phyloP scores from a whole-genome alignment of 2,329 filamentous ascomycete genomes.

The Aspergillus proliferans region DNA sequence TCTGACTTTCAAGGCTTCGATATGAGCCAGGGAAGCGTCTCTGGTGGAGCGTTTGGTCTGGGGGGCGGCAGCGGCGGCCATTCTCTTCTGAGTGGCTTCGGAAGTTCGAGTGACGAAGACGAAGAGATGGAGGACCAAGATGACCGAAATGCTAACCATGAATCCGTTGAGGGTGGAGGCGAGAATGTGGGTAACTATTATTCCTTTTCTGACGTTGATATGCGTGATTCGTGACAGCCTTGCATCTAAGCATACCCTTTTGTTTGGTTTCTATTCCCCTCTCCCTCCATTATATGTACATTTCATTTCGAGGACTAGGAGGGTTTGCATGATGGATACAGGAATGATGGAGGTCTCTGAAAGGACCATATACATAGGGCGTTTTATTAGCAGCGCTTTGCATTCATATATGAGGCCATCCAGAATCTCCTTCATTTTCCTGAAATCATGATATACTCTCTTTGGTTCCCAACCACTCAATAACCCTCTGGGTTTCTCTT shows the following conservation, averaged over 20 bases:
- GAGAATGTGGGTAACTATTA: constrained; percentile 62
- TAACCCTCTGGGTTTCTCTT: constrained; percentile 8
- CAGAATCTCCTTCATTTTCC: constrained; percentile 13
- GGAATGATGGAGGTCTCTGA: constrained; percentile 11
- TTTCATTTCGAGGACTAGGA: constrained; percentile 2
- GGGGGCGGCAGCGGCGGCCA: constrained; percentile 50
- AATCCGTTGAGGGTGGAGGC: constrained; percentile 44
- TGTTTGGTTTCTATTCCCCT: background rate
- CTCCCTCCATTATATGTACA: background rate
- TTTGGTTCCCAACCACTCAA: constrained; percentile 10
- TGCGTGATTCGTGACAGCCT: constrained; percentile 48
- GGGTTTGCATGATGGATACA: constrained; percentile 10
- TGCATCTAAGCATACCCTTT: background rate
- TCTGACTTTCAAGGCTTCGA: constrained; percentile 58
- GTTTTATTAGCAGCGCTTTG: constrained; percentile 15
- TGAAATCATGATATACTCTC: constrained; percentile 12
- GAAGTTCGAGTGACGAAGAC: constrained; percentile 90
- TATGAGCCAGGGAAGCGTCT: constrained; percentile 59
- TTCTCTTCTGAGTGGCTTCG: constrained; percentile 77
- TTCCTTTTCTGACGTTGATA: constrained; percentile 54
- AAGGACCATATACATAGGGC: constrained; percentile 13
- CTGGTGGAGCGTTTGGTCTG: constrained; percentile 66
- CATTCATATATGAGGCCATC: constrained; percentile 17
- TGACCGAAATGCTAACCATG: constrained; percentile 43
- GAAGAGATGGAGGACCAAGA: constrained; percentile 72